phyloP scores from a whole-genome alignment of 116 monocot genomes.

The Iris pallida region DNA sequence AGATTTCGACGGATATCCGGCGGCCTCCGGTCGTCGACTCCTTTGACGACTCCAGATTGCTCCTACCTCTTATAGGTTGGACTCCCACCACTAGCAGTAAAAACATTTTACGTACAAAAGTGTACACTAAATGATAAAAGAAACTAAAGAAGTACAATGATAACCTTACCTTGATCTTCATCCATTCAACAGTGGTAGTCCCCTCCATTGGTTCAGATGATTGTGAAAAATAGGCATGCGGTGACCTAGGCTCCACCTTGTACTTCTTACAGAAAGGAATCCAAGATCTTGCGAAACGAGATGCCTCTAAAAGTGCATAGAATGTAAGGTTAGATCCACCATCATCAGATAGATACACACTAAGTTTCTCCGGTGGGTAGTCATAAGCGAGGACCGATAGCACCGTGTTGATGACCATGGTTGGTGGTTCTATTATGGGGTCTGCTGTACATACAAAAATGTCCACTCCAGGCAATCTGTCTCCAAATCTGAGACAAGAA shows the following conservation, averaged over 20 bases:
- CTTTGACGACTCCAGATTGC: too few species aligned
- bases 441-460: slow-evolving; percentile 65
- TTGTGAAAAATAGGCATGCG: slow-evolving; percentile 34
- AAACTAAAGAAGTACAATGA: background rate
- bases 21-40: too few species aligned
- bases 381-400: slow-evolving; percentile 55
- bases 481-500: slow-evolving; percentile 18
- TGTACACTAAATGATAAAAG: background rate
- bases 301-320: slow-evolving; percentile 56
- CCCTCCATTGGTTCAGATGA: slow-evolving; percentile 3
- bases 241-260: slow-evolving; percentile 45
- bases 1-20: too few species aligned
- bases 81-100: too few species aligned
- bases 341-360: slow-evolving; percentile 64
- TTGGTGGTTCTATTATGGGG: slow-evolving; percentile 49
- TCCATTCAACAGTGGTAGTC: slow-evolving; percentile 9
- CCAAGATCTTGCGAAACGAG: slow-evolving; percentile 49
- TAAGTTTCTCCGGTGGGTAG: slow-evolving; percentile 52
- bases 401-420: slow-evolving; percentile 47
- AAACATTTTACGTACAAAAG: too few species aligned
- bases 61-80: too few species aligned
- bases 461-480: slow-evolving; percentile 38
- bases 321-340: slow-evolving; percentile 53
- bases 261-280: slow-evolving; percentile 53
- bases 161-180: slow-evolving; percentile 11